Evolutionary conservation across 164 flowering plant species (phyloP), one percentile per base, ranked within the genome.

Genomic region (Dillenia suffruticosa): DNA sequence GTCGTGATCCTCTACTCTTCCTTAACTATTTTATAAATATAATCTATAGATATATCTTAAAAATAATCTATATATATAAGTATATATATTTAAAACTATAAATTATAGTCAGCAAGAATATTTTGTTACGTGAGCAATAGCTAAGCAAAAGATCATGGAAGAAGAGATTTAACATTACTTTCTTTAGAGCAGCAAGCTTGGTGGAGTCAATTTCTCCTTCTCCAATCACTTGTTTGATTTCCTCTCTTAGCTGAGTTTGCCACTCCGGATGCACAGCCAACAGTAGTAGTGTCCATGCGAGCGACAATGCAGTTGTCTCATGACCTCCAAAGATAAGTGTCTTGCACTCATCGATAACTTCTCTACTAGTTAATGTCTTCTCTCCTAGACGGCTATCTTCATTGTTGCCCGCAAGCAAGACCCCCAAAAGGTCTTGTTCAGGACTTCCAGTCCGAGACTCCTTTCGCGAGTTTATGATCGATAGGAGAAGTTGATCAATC

Each of bases 321-420:
- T 87, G 90, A 15, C 98, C 97, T 9, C 76, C 96, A 53, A 91
- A 94, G 82, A 94, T 89, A 70, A 94, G 82, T 0, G 98, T 91
- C 77, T 94, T 94, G 81, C 98, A 91, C 75, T 94, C 96, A 63
- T 94, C 96, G 8, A 91, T 86, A 11, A 94, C 77, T 43, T 88
- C 90, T 45, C 74, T 58, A 0, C 65, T 57, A 3, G 81, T 73
- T 17, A 90, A 59, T 8, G 51, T 71, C 74, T 70, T 76, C 63
- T 70, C 22, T 19, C 22, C 78, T 0, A 9, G 10, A 12, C 55
- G 16, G 0, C 74, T 79, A n/a, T 73, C 75, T 0, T 9, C 57
- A 0, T 15, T 45, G 44, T 66, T 74, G n/a, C 62, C 76, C 13
- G 72, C 76, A 3, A 86, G 71, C 74, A 94, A 51, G 13, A 87